Conservation (phyloP, 2,329 filamentous ascomycete species). For the Aspergillus alliaceus region DNA sequence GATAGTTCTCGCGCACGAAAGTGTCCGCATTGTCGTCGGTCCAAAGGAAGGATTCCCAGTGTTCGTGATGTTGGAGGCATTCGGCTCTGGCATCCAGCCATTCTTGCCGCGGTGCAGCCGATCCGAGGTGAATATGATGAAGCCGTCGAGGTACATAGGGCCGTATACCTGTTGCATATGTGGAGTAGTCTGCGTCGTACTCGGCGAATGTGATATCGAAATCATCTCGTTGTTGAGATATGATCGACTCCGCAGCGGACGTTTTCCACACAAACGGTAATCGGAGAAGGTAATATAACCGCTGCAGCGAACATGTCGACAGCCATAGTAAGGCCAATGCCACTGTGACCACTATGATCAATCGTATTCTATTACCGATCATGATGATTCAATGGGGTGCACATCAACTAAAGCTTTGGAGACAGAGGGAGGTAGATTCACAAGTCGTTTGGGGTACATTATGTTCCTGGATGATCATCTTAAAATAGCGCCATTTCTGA, state of each 20-base stretch:
- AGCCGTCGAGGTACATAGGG: conserved; percentile 2
- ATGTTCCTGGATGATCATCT: too few species aligned
- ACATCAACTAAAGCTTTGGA: too few species aligned
- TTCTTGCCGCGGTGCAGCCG: conserved; percentile 7
- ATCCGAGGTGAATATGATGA: conserved; percentile 17
- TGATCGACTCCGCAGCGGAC: background rate
- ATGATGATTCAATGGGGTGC: background rate
- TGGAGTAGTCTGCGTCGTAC: background rate
- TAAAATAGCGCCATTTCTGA: too few species aligned
- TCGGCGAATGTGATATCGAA: conserved; percentile 10
- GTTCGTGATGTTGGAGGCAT: conserved; percentile 16
- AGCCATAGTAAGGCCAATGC: background rate
- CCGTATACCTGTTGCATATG: background rate
- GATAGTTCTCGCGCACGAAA: conserved; percentile 17
- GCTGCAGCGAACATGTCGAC: background rate
- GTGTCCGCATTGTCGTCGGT: conserved; percentile 10
- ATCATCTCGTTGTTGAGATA: conserved; percentile 1
- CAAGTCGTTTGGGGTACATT: too few species aligned
- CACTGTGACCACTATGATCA: background rate
- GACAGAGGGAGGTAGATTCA: too few species aligned
- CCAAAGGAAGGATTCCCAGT: conserved; percentile 19
- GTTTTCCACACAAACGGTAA: conserved; percentile 9
- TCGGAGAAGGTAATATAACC: conserved; percentile 8
- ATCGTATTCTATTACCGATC: background rate
- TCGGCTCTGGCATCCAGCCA: conserved; percentile 16